Percentiles rank a stretch among this genome's conserved stretches.
Evolutionary conservation across 768 basidiomycete species (phyloP).

Genomic region (Cystobasidium ongulense): DNA sequence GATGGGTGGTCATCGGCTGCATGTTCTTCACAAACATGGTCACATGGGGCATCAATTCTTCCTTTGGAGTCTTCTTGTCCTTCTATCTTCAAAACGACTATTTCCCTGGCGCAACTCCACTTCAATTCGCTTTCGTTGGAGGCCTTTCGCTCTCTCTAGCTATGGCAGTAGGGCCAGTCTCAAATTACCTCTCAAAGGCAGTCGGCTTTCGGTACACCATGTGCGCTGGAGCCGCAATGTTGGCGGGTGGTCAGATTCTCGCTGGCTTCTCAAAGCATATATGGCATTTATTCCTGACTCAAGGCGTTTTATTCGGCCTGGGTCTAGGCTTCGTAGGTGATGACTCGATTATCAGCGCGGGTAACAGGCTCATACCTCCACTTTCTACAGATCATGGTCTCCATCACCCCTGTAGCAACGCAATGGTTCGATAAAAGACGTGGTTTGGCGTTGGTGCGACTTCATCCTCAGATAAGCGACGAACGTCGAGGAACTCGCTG

Average conservation of each 20-base stretch:
- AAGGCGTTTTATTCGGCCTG: conserved; percentile 40
- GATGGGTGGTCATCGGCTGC: conserved; percentile 43
- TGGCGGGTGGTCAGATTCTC: conserved; percentile 33
- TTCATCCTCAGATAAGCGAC: background rate
- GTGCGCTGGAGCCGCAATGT: conserved; percentile 34
- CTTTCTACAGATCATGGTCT: conserved; percentile 22
- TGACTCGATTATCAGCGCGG: conserved; percentile 32
- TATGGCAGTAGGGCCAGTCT: conserved; percentile 38
- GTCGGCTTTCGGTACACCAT: conserved; percentile 37
- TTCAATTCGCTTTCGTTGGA: conserved; percentile 40
- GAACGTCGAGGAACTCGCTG: conserved; percentile 11
- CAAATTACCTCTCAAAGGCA: conserved; percentile 38
- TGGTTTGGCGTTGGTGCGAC: conserved; percentile 5
- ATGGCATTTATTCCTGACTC: conserved; percentile 41
- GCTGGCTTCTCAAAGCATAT: conserved; percentile 40
- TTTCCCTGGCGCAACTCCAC: conserved; percentile 38
- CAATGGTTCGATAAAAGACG: conserved; percentile 26
- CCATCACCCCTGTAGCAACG: conserved; percentile 3
- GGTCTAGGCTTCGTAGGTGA: conserved; percentile 38
- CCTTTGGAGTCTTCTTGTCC: conserved; percentile 42
- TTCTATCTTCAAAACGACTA: conserved; percentile 33
- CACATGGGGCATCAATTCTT: conserved; percentile 42
- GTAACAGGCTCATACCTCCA: conserved; percentile 38
- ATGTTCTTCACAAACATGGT: conserved; percentile 41
- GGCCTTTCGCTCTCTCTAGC: conserved; percentile 37